Evolutionary conservation across 768 basidiomycete genomes (phyloP), one percentile per base, ranked within the genome.

Genomic region (Auriculariales sp.): DNA sequence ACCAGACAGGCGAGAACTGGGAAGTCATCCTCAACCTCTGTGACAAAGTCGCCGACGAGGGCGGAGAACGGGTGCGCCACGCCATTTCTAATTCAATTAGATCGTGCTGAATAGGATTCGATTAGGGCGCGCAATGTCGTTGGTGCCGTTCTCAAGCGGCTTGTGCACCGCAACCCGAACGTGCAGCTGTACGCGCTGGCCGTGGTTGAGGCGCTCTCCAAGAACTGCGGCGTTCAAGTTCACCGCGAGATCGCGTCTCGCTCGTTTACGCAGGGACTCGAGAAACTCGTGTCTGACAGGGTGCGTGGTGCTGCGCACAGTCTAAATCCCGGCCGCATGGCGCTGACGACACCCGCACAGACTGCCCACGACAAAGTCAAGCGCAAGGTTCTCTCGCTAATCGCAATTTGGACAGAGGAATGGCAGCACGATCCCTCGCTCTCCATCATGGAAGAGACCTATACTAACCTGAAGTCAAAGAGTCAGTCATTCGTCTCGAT

Each of bases 171-270:
- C 17, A 95, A 87, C 62, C 85, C 95, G 2, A 99, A 94, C 57
- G 95, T 99, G 2, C 95, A 99, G 66, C 75, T 97, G 1, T 97
- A 93, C 59, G 77, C 94, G 4, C 77, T 99, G 3, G 78, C 88
- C 1, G 73, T 98, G 15, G 75, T 83, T 2, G 94, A 97, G 60
- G 77, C 92, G 0, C 72, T 99, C 10, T 81, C 83, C 31, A 94
- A 93, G 75, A 99, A 99, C 66, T 89, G 89, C 56, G 78, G 79
- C 2, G 72, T 83, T 54, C 72, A 78, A 24, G 67, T 97, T 10
- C 79, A 92, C 62, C 74, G 83, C 42, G 94, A 99, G 64, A 71
- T 99, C 47, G 82, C 90, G 0, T 87, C 84, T 19, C 76, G 87
- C 47, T 85, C 87, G 3, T 99, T 95, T 70, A 97, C 92, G 1